Conservation (phyloP, 768 basidiomycete genomes). For the Suillus americanus region DNA sequence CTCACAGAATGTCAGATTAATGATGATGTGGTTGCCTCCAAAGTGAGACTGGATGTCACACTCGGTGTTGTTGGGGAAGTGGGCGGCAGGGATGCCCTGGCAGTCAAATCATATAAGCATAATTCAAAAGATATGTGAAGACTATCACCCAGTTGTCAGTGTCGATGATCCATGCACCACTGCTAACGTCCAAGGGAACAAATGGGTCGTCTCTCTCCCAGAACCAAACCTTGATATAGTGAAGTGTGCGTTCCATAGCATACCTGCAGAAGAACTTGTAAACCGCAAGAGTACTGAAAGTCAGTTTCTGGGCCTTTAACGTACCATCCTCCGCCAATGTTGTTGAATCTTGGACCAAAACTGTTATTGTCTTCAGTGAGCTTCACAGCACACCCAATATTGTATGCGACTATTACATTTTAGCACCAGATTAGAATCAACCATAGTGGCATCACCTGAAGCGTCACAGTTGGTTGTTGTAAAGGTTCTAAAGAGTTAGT, state of each 20-base stretch:
- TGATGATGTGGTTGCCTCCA: constrained; percentile 33
- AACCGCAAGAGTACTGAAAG: background rate
- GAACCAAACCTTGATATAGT: constrained; percentile 42
- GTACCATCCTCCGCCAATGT: constrained; percentile 39
- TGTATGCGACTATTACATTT: constrained; percentile 7
- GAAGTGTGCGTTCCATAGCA: constrained; percentile 36
- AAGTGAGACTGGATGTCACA: constrained; percentile 40
- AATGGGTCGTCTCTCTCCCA: constrained; percentile 35
- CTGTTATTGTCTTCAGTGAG: constrained; percentile 15
- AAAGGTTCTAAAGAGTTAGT: background rate
- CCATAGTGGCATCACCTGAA: background rate
- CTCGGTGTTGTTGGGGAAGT: constrained; percentile 33
- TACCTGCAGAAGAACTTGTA: constrained; percentile 32
- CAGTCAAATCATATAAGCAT: background rate
- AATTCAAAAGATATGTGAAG: background rate
- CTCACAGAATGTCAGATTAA: constrained; percentile 63
- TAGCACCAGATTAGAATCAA: background rate
- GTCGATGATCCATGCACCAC: constrained; percentile 19
- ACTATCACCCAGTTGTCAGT: constrained; percentile 32
- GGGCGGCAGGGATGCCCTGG: constrained; percentile 33
- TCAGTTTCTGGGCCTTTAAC: constrained; percentile 4
- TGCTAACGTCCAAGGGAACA: constrained; percentile 26
- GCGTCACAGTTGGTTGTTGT: constrained; percentile 14
- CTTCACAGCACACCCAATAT: constrained; percentile 22
- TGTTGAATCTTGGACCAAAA: constrained; percentile 29